Evolutionary conservation across 345 rosid species (phyloP).

Genomic region (Euphorbia tirucalli): DNA sequence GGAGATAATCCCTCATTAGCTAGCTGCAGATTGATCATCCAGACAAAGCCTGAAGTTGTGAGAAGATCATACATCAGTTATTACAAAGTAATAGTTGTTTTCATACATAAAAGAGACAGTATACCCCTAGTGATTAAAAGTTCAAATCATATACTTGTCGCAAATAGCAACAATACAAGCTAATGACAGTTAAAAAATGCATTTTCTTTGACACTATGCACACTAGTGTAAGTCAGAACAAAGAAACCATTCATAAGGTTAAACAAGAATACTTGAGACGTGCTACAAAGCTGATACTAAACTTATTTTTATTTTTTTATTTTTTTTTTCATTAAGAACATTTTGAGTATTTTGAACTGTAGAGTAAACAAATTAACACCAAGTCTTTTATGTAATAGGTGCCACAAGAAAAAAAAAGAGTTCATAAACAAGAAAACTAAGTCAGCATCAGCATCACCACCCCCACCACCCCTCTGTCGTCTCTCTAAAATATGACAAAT

Average conservation of each 20-base stretch:
- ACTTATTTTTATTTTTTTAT: no score
- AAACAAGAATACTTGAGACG: no score
- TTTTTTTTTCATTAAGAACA: no score
- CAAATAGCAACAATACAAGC: background rate
- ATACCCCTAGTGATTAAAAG: background rate
- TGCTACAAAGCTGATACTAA: no score
- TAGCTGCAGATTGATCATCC: constrained; percentile 3
- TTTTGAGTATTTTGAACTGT: no score
- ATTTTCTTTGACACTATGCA: background rate
- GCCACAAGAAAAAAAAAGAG: no score
- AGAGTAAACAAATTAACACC: no score
- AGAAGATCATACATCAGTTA: constrained; percentile 3
- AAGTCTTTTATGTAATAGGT: no score
- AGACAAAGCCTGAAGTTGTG: constrained; percentile 4
- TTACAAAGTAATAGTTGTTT: background rate
- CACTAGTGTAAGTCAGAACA: no score
- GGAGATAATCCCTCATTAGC: background rate
- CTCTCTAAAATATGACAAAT: background rate
- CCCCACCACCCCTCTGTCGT: background rate
- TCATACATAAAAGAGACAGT: background rate
- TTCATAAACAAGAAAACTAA: no score
- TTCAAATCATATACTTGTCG: background rate
- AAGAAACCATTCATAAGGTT: no score
- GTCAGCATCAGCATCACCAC: no score
- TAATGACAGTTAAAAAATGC: background rate